Evolutionary conservation across 2,329 filamentous ascomycete species (phyloP), one percentile per base, ranked within the genome.

Genomic region (Aaosphaeria arxii): DNA sequence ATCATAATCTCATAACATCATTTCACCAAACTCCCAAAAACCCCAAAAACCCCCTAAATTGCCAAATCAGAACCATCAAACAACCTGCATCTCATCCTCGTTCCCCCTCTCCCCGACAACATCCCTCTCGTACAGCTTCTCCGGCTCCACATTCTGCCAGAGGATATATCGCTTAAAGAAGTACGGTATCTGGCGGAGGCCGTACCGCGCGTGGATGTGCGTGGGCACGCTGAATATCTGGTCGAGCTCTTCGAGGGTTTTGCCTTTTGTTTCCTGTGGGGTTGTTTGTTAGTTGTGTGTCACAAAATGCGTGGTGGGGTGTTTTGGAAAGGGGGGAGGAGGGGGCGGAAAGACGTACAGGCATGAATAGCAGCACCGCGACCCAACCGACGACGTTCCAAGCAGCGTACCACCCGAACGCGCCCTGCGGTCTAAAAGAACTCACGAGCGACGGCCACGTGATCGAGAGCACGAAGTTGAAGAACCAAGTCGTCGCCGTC

Each of bases 161-260:
- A 58, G 39, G 30, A 71, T 46, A 44, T 67, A 63, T 6, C 62
- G 50, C 29, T 61, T 61, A 46, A 71, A 49, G 46, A 70, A 70
- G 44, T 66, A 71, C 17, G 54, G 59, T 11, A 70, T 40, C 48
- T 67, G 59, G 11, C 58, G 51, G 4, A 60, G 35, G 5, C 59
- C 62, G 41, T 66, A 66, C 38, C 49, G 51, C 11, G 57, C 55
- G 43, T 64, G 59, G 13, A 56, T 48, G 9, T 49, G 49, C 2
- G 75, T 80, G 0, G 78, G 73, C 1, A 82, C 76, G 1, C 70
- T 73, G 59, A 82, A 83, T 11, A 82, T 76, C 54, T 80, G 74
- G 53, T 79, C 77, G 41, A 80, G 57, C 48, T 67, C 61, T 45
- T 67, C 62, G 32, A 65, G 54, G 2, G 63, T 64, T 40, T 59